phyloP scores from a whole-genome alignment of 1,284 basidiomycete species.

The Stygiomarasmius scandens region DNA sequence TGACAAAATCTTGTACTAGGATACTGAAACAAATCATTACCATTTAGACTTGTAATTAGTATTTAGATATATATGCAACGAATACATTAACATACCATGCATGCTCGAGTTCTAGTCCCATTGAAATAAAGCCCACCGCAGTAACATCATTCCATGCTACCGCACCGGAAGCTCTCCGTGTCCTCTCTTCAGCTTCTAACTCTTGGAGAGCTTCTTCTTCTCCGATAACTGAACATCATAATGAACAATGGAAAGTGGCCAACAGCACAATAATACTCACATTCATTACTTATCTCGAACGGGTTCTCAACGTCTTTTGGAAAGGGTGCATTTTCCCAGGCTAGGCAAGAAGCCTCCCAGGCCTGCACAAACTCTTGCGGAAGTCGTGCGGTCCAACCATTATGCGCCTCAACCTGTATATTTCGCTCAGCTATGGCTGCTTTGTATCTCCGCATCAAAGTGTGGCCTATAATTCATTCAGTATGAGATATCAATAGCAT shows the following conservation, averaged over 20 bases:
- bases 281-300: background rate
- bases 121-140: background rate
- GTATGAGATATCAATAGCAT: background rate
- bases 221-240: background rate
- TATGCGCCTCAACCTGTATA: background rate
- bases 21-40: background rate
- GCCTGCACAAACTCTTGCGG: background rate
- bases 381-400: background rate
- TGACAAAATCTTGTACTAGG: background rate
- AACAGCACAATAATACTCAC: background rate
- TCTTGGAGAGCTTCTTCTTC: background rate
- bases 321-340: background rate
- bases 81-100: conserved; percentile 8
- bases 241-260: background rate
- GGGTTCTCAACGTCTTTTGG: background rate
- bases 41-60: too few species aligned
- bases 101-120: background rate
- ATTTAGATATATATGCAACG: conserved; percentile 8
- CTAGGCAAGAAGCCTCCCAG: background rate
- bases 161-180: background rate
- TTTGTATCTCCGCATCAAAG: background rate
- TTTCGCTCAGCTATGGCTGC: background rate
- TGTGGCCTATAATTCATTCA: background rate
- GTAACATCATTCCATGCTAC: background rate
- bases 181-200: background rate